Evolutionary conservation across 352 stramenopile species (phyloP).

Genomic region (Globisporangium cylindrosporum): DNA sequence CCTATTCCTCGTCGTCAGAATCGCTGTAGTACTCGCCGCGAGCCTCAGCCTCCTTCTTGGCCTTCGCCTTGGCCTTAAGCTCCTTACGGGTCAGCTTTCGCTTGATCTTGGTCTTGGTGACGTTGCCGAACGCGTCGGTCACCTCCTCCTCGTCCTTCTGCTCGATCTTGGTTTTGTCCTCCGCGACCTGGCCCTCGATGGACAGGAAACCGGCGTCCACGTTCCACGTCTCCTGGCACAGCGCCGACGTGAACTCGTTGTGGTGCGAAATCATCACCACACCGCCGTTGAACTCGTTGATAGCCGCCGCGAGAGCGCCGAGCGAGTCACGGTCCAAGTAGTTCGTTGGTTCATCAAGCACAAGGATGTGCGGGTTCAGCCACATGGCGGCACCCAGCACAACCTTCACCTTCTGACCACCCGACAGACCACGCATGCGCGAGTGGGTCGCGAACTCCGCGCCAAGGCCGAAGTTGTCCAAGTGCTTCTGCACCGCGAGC

Average conservation of each 20-base stretch:
- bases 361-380: constrained; percentile 95
- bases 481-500: constrained; percentile 95
- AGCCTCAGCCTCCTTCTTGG: constrained; percentile 85
- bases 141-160: constrained; percentile 86
- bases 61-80: constrained; percentile 86
- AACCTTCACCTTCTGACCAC: constrained; percentile 99
- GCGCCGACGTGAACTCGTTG: constrained; percentile 94
- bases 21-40: constrained; percentile 84
- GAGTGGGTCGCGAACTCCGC: constrained; percentile 98
- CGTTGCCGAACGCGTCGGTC: constrained; percentile 83
- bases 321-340: constrained; percentile 97
- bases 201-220: constrained; percentile 84
- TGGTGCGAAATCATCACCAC: constrained; percentile 98
- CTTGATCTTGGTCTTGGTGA: constrained; percentile 86
- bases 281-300: constrained; percentile 96
- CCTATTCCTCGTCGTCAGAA: constrained; percentile 70
- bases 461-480: constrained; percentile 95
- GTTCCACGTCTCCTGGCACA: constrained; percentile 95
- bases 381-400: constrained; percentile 96
- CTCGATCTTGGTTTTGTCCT: constrained; percentile 91
- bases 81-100: constrained; percentile 90
- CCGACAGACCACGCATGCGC: constrained; percentile 96
- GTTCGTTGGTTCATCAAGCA: constrained; percentile 96
- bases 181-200: constrained; percentile 81
- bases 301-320: constrained; percentile 93